Evolutionary conservation across 2,329 filamentous ascomycete genomes (phyloP), one percentile per base, ranked within the genome.

Genomic region (Aureobasidium namibiae): DNA sequence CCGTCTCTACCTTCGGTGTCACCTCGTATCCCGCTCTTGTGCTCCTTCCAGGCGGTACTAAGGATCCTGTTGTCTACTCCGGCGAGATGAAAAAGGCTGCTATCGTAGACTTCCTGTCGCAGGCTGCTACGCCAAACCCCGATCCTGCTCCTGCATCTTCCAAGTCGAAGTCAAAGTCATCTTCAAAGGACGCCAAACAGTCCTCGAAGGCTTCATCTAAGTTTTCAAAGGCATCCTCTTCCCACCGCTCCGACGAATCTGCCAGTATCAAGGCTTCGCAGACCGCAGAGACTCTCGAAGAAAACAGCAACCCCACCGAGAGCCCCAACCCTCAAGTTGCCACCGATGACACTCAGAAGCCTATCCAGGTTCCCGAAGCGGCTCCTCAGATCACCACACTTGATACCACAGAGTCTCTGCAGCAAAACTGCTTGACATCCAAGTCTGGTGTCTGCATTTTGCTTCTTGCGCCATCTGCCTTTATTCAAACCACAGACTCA

Each of bases 371-470:
- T 44, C 80, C 82, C 29, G 76, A 79, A 16, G 73, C 80, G n/a
- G 71, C 72, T 44, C 80, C 86, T 39, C 78, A 85, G 0, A 85
- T 96, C 63, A 77, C 82, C 5, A 76, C 81, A n/a, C 78, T 95
- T 56, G 75, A 81, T 44, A 83, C 84, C 13, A 75, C 81, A 26
- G 79, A 84, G 57, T 81, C 85, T 59, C 79, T 97, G 7, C 78
- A 82, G 61, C 78, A 85, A 60, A 79, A 86, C 62, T 97, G 92
- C 70, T 78, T 97, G 21, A 83, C 82, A 45, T 76, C 82, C 52
- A 90, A 89, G 73, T 87, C 90, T 6, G 83, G 85, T 67, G 95
- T 89, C 7, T 97, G 94, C 69, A 81, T 97, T 34, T 80, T 99
- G 24, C 87, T 86, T 1, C 80, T 95, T 48, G 73, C 78, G 36